phyloP scores from a whole-genome alignment of 805 yeast species.

The Isabelozyma rhagii region DNA sequence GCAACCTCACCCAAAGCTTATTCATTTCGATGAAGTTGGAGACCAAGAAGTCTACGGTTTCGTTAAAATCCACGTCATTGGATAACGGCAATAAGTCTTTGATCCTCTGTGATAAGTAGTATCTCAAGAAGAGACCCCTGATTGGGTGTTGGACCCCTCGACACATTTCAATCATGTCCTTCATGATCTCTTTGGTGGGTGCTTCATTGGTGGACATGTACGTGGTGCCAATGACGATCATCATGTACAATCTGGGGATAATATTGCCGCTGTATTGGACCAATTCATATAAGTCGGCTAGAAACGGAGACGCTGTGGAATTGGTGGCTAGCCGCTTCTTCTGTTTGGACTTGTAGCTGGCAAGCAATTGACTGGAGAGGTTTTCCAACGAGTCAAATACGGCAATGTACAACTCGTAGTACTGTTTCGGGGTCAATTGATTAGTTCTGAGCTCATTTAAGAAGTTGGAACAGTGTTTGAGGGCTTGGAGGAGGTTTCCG shows the following conservation, averaged over 20 bases:
- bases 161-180: slow-evolving; percentile 97
- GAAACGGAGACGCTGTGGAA: slow-evolving; percentile 30
- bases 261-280: slow-evolving; percentile 95
- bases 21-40: slow-evolving; percentile 96
- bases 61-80: slow-evolving; percentile 44
- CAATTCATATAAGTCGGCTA: slow-evolving; percentile 88
- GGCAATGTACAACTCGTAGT: slow-evolving; percentile 84
- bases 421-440: slow-evolving; percentile 78
- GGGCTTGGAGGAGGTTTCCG: slow-evolving; percentile 73
- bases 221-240: slow-evolving; percentile 93
- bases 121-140: slow-evolving; percentile 84
- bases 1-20: slow-evolving; percentile 94
- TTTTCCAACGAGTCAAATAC: slow-evolving; percentile 78
- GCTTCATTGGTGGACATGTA: slow-evolving; percentile 76
- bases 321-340: slow-evolving; percentile 31
- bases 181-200: slow-evolving; percentile 81
- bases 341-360: slow-evolving; percentile 65
- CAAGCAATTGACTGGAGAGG: slow-evolving; percentile 62
- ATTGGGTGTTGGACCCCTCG: slow-evolving; percentile 95
- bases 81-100: slow-evolving; percentile 57
- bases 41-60: slow-evolving; percentile 74
- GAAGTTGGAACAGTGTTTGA: slow-evolving; percentile 81
- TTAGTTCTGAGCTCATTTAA: slow-evolving; percentile 79
- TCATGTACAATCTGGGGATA: slow-evolving; percentile 84
- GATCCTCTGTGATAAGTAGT: slow-evolving; percentile 82